Conservation (phyloP, 176 grass and related monocot genomes). For the Otatea glauca region DNA sequence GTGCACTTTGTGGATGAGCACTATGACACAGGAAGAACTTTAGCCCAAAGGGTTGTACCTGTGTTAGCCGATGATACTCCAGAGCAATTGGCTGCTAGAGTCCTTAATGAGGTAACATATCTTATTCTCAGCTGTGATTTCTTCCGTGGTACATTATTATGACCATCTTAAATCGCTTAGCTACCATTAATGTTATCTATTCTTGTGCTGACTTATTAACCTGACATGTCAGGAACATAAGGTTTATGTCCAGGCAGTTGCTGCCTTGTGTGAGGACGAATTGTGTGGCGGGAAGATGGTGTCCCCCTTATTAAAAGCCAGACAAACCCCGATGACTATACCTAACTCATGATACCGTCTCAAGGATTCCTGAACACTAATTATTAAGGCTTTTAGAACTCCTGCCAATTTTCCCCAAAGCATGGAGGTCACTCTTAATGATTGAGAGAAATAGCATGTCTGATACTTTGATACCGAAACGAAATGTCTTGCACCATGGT, state of each 20-base stretch:
- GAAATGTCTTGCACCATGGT: background rate
- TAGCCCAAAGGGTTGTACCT: conserved; percentile 51
- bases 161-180: background rate
- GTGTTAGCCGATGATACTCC: conserved; percentile 52
- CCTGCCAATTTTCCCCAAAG: conserved; percentile 24
- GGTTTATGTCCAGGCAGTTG: conserved; percentile 83
- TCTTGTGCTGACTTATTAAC: conserved; percentile 16
- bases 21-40: conserved; percentile 55
- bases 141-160: background rate
- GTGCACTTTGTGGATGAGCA: conserved; percentile 69
- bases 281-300: conserved; percentile 82
- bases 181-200: background rate
- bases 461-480: conserved; percentile 12
- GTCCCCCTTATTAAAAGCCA: conserved; percentile 55
- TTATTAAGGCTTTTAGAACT: conserved; percentile 11
- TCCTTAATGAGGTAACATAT: conserved; percentile 58
- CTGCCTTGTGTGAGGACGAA: conserved; percentile 76
- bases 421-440: conserved; percentile 15
- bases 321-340: conserved; percentile 51
- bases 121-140: background rate
- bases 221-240: conserved; percentile 61
- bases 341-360: conserved; percentile 31
- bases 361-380: background rate
- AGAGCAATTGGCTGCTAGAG: conserved; percentile 59
- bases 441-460: conserved; percentile 13